Evolutionary conservation across 306 rosid species (phyloP).

Genomic region (Nissolia schottii): DNA sequence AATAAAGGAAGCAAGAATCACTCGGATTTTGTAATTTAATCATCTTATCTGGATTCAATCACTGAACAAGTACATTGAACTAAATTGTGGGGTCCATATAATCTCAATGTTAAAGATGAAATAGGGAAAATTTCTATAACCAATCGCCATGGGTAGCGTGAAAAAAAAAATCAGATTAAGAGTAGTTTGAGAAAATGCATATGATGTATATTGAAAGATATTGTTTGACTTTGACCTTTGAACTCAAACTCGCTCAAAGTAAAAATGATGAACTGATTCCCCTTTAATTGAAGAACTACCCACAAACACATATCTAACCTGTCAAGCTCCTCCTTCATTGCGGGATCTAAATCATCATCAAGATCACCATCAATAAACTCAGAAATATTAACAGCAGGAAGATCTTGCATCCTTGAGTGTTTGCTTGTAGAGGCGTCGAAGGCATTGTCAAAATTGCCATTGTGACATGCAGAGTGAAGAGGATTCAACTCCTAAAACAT

Average conservation of each 20-base stretch:
- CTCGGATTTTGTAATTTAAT: background rate
- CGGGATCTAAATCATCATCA: conserved; percentile 88
- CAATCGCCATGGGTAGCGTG: background rate
- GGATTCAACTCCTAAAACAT: conserved; percentile 49
- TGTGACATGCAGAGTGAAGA: conserved; percentile 43
- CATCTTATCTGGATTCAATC: background rate
- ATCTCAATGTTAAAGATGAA: background rate
- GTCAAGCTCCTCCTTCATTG: conserved; percentile 83
- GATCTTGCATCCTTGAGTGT: conserved; percentile 48
- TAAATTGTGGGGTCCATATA: background rate
- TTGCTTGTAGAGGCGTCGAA: conserved; percentile 45
- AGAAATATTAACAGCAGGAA: conserved; percentile 38
- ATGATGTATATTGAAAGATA: background rate
- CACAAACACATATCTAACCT: conserved; percentile 43
- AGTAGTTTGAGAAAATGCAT: background rate
- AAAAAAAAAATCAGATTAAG: background rate
- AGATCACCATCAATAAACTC: conserved; percentile 68
- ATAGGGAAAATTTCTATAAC: background rate
- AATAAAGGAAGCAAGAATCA: background rate
- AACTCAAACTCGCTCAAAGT: background rate
- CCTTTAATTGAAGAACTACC: background rate
- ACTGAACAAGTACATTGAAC: background rate
- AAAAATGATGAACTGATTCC: background rate
- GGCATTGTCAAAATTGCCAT: conserved; percentile 36
- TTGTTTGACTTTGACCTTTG: background rate